Evolutionary conservation across 257 asterid genomes (phyloP), one percentile per base, ranked within the genome.

Genomic region (Salvia splendens): DNA sequence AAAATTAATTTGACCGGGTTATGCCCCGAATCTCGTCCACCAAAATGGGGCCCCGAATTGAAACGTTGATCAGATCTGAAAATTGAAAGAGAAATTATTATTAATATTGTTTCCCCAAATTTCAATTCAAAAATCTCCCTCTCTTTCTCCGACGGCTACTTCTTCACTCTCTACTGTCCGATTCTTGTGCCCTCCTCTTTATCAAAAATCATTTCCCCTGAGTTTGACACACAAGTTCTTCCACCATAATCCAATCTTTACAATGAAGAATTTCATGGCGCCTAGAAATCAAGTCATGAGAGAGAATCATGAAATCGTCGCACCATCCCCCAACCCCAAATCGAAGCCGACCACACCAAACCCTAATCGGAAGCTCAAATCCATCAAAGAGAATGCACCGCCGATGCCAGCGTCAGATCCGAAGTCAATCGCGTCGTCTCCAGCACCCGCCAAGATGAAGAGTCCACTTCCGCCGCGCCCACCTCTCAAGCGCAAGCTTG

Each of bases 401-500:
- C 95, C 95, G 45, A 17, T 83, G 40, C 82, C 77, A 10, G 69
- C 82, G 3, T 69, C 87, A 55, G 87, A 81, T 84, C 82, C 83
- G n/a, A 83, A 81, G 57, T 20, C 66, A 12, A 24, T 58, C 41
- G 20, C 38, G 0, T 55, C 73, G 1, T 64, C 87, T 64, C 80
- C 85, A 2, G 77, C 83, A 1, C 63, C 71, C 66, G 68, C 71
- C 66, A 86, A 83, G 81, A 65, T 83, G 74, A 92, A 81, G 81
- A 86, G 95, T 52, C 87, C 97, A 24, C 96, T 92, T 36, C 98
- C 97, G 0, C 98, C 98, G 0, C 75, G 97, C 52, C 98, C 96
- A 6, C 93, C 95, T 15, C 90, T 87, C 70, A 86, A 87, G 81
- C 82, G 97, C 78, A 89, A 93, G 87, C 95, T 86, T 79, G 72